These are phyloP conservation scores for Triticum turgidum DNA, from an alignment of 176 grass and related monocot species.

Conservation along the genomic window DNA sequence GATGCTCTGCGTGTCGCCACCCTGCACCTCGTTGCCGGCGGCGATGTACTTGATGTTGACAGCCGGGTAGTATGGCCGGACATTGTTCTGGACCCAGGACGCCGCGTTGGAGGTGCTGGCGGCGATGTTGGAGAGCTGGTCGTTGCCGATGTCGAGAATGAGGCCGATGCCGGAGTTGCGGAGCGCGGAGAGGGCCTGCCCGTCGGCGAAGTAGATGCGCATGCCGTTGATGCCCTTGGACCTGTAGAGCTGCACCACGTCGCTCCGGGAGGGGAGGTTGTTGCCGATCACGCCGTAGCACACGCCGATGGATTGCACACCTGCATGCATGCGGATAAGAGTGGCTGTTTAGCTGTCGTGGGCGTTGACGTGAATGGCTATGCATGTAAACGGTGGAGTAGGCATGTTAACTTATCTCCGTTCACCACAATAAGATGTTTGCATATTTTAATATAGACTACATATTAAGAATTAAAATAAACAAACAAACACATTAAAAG, in stretches of 20 bases:
- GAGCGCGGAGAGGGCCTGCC: constrained; percentile 29
- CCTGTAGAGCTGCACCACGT: constrained; percentile 57
- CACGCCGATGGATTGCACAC: constrained; percentile 56
- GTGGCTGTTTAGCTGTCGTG: background rate
- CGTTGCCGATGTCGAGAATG: constrained; percentile 36
- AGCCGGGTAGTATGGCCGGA: constrained; percentile 39
- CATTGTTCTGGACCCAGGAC: constrained; percentile 56
- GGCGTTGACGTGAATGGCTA: background rate
- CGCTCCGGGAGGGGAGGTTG: constrained; percentile 46
- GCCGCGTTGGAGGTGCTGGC: constrained; percentile 1
- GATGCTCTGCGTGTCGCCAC: constrained; percentile 28
- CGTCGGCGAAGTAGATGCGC: constrained; percentile 62
- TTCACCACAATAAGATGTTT: too few species aligned
- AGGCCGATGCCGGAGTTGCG: constrained; percentile 44
- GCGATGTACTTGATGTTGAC: constrained; percentile 66
- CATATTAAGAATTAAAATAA: too few species aligned
- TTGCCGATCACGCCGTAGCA: constrained; percentile 61
- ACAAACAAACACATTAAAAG: too few species aligned
- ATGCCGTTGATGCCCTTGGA: constrained; percentile 53
- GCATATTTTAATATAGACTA: too few species aligned
- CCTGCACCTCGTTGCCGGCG: constrained; percentile 65
- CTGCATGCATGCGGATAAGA: constrained; percentile 15
- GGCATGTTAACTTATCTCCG: too few species aligned
- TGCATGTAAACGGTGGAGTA: too few species aligned
- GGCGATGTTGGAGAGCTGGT: background rate